These are phyloP conservation scores for Ceriops decandra DNA, from an alignment of 345 rosid genomes.

Conservation along the genomic window DNA sequence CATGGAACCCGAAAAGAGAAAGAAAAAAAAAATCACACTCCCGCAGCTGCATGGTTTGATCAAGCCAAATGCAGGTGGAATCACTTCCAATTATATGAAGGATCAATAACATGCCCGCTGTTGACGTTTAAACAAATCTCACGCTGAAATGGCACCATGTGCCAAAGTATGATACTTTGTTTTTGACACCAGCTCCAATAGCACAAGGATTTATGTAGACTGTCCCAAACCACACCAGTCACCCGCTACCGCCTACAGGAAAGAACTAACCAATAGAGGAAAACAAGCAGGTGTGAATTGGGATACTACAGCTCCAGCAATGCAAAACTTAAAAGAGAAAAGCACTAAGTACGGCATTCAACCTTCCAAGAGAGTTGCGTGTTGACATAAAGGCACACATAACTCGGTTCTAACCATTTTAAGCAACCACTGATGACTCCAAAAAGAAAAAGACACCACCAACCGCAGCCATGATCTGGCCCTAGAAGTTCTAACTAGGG, in stretches of 20 bases:
- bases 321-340: no score
- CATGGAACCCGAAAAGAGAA: not conserved
- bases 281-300: not conserved
- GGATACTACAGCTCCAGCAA: no score
- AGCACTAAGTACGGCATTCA: no score
- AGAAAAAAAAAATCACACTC: conserved; percentile 3
- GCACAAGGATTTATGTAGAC: not conserved
- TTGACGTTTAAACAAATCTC: conserved; percentile 7
- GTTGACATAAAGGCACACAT: no score
- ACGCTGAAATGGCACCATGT: not conserved
- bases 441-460: no score
- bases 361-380: no score
- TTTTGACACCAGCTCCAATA: not conserved
- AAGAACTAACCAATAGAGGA: not conserved
- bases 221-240: not conserved
- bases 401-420: no score
- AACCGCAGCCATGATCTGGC: no score
- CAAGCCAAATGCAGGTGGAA: not conserved
- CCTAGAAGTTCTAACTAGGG: no score
- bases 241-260: not conserved
- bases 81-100: not conserved
- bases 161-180: not conserved
- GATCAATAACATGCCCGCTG: not conserved
- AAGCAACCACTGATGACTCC: no score
- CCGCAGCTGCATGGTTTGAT: not conserved